Evolutionary conservation across 108 stramenopile genomes (phyloP), one percentile per base, ranked within the genome.

Genomic region (Cyclotella baltica): DNA sequence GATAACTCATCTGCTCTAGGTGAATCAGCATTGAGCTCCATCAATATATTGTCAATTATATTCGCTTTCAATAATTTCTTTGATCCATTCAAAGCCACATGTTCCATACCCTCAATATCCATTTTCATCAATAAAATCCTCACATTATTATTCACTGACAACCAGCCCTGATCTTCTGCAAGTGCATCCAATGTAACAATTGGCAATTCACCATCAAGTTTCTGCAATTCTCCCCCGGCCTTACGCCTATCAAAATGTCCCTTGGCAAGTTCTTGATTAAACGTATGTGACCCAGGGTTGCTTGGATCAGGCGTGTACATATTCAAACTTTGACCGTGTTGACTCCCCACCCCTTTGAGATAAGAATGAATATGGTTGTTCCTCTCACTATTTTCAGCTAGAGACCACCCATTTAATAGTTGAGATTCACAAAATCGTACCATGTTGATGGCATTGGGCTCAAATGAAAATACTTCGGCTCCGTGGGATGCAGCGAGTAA

Each of bases 381-480:
- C 31, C 64, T 47, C 18, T 40, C 40, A 38, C 28, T 30, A 67
- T 69, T 47, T 28, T 30, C 23, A 23, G 65, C 48, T 27, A 25
- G 4, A 0, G 67, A 35, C 74, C 77, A 85, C 34, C 76, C 72
- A 53, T 89, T 89, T 35, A 79, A 47, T 13, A 62, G 28, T 34
- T 84, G 57, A 10, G 86, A 87, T 29, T 89, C 86, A 59, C 88
- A 89, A 19, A 89, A 61, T 48, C 88, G 31, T 4, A 87, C 56
- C 31, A 85, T 61, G 72, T 89, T 89, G 38, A 74, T 75, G 47
- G 85, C 77, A 74, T 89, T 89, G 0, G 85, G 85, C 67, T 89
- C 88, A 40, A 87, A 89, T 0, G 81, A 36, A 43, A 76, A 74
- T 2, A 89, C 88, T 40, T 81, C 70, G 29, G 84, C 83, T 13